These are phyloP conservation scores for Artemisia argyi DNA, from an alignment of 129 eudicot genomes.

Conservation along the genomic window DNA sequence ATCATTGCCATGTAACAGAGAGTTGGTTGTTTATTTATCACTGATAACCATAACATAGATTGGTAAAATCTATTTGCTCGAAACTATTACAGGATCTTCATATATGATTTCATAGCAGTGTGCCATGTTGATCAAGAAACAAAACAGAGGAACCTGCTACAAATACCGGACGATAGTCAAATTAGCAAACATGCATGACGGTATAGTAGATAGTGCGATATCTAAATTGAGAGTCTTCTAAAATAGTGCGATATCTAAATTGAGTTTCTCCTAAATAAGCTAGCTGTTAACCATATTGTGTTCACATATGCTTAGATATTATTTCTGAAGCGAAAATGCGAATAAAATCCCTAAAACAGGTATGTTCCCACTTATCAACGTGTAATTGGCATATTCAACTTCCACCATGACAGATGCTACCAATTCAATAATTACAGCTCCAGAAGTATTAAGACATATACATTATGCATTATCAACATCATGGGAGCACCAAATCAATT, in stretches of 20 bases:
- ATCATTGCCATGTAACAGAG: not conserved
- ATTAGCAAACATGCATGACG: not conserved
- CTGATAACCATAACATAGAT: conserved; percentile 5
- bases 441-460: too few relatives aligned
- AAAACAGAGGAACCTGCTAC: not conserved
- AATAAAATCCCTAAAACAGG: not conserved
- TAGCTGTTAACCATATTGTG: conserved; percentile 10
- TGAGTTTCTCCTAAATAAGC: conserved; percentile 1
- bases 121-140: not conserved
- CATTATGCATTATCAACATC: too few relatives aligned
- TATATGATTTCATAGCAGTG: not conserved
- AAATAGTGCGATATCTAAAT: not conserved
- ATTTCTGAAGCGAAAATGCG: not conserved
- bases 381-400: too few relatives aligned
- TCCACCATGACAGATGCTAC: too few relatives aligned
- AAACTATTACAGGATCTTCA: not conserved
- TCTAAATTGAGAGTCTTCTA: not conserved
- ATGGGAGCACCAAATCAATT: too few relatives aligned
- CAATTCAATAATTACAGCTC: too few relatives aligned
- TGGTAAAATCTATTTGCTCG: not conserved
- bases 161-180: not conserved
- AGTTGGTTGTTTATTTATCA: not conserved
- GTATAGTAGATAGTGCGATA: not conserved
- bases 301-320: not conserved
- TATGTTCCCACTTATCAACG: not conserved